Evolutionary conservation across 2,329 filamentous ascomycete species (phyloP), one percentile per base, ranked within the genome.

Genomic region (Lasiodiplodia sp.): DNA sequence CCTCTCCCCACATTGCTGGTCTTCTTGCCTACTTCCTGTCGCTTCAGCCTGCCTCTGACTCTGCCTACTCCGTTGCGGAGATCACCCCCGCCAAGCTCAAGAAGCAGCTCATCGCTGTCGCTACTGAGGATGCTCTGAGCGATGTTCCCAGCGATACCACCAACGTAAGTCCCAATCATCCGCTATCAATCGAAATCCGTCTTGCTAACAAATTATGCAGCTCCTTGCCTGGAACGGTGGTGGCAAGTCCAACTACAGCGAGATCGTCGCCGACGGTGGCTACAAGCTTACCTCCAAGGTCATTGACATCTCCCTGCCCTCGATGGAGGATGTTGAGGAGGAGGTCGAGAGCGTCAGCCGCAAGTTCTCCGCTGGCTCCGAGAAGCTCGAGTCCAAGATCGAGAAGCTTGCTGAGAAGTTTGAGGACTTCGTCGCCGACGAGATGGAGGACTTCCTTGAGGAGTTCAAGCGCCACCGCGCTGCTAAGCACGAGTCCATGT

Each of bases 211-310:
- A 44, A 18, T 1, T 34, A 69, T 69, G 6, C 72, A 86, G 84
- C 87, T 97, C 79, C 93, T 99, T 71, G 95, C 95, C 82, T 99
- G 94, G 95, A 99, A 99, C 88, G 96, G 96, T 80, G 96, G 94
- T 84, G 96, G 96, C 78, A 92, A 89, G 79, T 90, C 87, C 85
- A 97, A 99, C 91, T 97, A 92, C 89, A 87, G 88, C 70, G 86
- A 92, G 75, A 97, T 97, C 77, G 82, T 97, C 72, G 83, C 89
- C 75, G 85, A 89, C 75, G 92, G 93, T 77, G 85, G 88, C 76
- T 95, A 94, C 86, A 86, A 87, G 74, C 85, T 81, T 72, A 75
- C 74, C 71, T 72, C 68, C 44, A 70, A 75, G 69, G 70, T 58
- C 11, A 67, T 68, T 21, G 67, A 65, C 21, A 47, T 70, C 34